These are phyloP conservation scores for Nissolia schottii DNA, from an alignment of 306 rosid genomes.

Conservation along the genomic window DNA sequence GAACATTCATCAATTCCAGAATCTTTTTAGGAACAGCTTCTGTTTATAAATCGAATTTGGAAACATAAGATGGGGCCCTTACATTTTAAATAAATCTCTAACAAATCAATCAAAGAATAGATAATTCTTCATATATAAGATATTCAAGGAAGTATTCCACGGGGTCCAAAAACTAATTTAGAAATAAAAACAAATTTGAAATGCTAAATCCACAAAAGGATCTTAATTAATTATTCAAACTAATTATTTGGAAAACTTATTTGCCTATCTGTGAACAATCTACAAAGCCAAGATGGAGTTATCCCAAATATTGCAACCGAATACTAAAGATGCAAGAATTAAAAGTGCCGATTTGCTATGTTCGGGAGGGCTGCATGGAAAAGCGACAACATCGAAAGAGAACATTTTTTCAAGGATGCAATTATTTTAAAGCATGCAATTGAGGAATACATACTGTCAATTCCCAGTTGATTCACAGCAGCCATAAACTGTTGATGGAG, in stretches of 20 bases:
- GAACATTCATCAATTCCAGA: constrained; percentile 96
- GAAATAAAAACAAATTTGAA: not conserved
- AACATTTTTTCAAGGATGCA: constrained; percentile 15
- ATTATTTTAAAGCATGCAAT: constrained; percentile 2
- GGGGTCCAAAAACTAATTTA: not conserved
- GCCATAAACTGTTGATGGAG: constrained; percentile 97
- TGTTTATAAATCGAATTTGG: constrained; percentile 35
- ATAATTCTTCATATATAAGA: not conserved
- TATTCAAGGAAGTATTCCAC: not conserved
- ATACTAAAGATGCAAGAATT: not conserved
- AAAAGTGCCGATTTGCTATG: not conserved
- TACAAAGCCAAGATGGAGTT: not conserved
- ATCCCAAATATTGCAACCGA: not conserved
- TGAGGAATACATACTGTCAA: constrained; percentile 73
- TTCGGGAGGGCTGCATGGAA: not conserved
- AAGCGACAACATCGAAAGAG: not conserved
- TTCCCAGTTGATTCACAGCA: constrained; percentile 92
- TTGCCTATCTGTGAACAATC: not conserved
- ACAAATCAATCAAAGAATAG: not conserved
- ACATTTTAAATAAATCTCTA: not conserved
- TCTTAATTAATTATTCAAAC: not conserved
- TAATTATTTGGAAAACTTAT: not conserved
- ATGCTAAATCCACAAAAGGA: not conserved
- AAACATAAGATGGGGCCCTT: not conserved
- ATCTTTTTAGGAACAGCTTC: constrained; percentile 98